A percentile compares a stretch with the other conserved stretches of the same genome.
phyloP scores from a whole-genome alignment of 1,284 basidiomycete species.

The Stygiomarasmius scandens region DNA sequence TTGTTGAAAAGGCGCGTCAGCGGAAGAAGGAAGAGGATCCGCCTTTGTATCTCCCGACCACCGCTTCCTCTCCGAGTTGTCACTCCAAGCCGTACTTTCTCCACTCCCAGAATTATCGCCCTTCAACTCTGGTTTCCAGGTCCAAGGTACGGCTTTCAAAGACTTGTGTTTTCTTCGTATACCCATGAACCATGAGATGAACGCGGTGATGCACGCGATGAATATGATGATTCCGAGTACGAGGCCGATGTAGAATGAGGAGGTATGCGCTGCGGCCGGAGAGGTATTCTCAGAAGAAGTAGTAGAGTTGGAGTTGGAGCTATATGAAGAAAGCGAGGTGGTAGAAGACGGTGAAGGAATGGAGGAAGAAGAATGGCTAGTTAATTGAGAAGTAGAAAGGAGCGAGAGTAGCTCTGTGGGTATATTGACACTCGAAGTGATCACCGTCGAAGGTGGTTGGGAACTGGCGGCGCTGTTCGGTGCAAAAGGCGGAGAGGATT shows the following conservation, averaged over 20 bases:
- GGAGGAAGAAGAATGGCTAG: background rate
- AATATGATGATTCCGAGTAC: constrained; percentile 43
- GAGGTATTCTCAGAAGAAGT: constrained; percentile 18
- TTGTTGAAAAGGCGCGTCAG: background rate
- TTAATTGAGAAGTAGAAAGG: constrained; percentile 7
- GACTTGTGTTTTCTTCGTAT: constrained; percentile 33
- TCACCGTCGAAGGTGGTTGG: too few relatives aligned
- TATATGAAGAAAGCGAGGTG: background rate
- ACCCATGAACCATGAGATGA: constrained; percentile 44
- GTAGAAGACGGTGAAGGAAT: background rate
- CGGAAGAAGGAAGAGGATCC: background rate
- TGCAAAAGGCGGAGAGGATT: too few relatives aligned
- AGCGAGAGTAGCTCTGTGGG: background rate
- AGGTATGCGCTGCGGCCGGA: constrained; percentile 27
- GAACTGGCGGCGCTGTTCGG: too few relatives aligned
- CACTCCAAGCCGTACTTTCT: background rate
- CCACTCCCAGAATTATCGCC: constrained; percentile 24
- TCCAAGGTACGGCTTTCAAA: constrained; percentile 38
- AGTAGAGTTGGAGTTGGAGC: background rate
- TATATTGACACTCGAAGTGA: background rate
- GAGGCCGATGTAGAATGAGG: constrained; percentile 47
- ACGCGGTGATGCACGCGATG: constrained; percentile 39
- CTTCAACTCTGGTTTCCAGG: constrained; percentile 17
- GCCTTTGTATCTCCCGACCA: too few relatives aligned
- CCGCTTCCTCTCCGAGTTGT: background rate